phyloP scores from a whole-genome alignment of 192 early-diverging fungal species.

The Coemansia sp. region DNA sequence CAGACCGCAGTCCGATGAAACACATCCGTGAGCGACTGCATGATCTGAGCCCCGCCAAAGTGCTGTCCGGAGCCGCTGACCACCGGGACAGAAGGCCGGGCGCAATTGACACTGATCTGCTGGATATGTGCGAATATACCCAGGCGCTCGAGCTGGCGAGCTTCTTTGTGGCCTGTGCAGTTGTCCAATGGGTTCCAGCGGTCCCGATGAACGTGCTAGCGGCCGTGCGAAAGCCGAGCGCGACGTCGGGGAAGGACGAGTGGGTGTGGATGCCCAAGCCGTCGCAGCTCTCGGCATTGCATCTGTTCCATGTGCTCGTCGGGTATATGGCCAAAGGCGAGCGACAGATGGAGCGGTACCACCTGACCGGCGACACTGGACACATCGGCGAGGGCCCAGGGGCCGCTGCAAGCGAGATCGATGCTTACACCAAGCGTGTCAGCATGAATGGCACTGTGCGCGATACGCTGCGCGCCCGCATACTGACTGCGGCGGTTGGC shows the following conservation, averaged over 20 bases:
- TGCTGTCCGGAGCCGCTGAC: neutral
- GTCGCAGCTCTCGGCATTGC: constrained; percentile 27
- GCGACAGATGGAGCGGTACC: constrained; percentile 40
- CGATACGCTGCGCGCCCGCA: constrained; percentile 19
- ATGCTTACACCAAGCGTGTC: constrained; percentile 22
- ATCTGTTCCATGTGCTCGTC: constrained; percentile 28
- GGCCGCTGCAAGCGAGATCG: neutral
- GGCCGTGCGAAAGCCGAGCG: neutral
- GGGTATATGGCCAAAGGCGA: constrained; percentile 38
- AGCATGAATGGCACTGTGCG: constrained; percentile 38
- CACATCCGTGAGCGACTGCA: constrained; percentile 34
- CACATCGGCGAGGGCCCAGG: neutral
- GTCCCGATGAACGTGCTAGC: constrained; percentile 11
- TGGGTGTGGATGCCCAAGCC: constrained; percentile 34
- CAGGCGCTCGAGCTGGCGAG: constrained; percentile 25
- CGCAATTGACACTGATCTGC: constrained; percentile 10
- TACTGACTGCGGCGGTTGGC: constrained; percentile 9
- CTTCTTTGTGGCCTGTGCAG: constrained; percentile 24
- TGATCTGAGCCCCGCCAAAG: constrained; percentile 23
- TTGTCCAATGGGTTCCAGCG: constrained; percentile 35
- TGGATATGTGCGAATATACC: constrained; percentile 27
- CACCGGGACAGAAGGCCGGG: constrained; percentile 13
- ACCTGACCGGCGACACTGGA: constrained; percentile 11
- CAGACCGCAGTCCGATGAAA: constrained; percentile 24
- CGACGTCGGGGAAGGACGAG: neutral